A percentile compares a stretch with the other conserved stretches of the same genome.
These are phyloP conservation scores for Camelina sativa DNA, from an alignment of 345 rosid species.

Conservation along the genomic window DNA sequence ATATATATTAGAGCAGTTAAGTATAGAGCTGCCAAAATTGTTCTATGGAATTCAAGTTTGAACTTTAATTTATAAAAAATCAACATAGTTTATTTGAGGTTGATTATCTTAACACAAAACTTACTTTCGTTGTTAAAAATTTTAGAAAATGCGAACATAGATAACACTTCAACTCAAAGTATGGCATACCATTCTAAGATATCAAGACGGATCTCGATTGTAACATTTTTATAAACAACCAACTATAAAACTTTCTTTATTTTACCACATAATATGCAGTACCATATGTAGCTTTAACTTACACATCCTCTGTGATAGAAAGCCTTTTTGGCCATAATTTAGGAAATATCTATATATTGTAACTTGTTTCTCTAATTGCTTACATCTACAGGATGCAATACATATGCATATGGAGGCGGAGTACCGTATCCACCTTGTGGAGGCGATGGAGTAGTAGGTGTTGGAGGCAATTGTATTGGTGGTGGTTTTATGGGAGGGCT, in stretches of 20 bases:
- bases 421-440: constrained; percentile 41
- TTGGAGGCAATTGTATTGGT: neutral
- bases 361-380: neutral
- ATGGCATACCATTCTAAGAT: neutral
- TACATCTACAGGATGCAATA: neutral
- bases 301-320: constrained; percentile 12
- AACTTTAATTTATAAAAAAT: neutral
- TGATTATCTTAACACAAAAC: neutral
- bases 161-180: neutral
- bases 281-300: constrained; percentile 26
- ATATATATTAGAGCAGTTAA: neutral
- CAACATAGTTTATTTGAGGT: neutral
- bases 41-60: neutral
- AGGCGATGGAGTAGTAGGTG: constrained; percentile 29
- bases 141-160: neutral
- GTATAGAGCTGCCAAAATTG: neutral
- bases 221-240: neutral
- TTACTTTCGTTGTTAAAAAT: neutral
- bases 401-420: constrained; percentile 43
- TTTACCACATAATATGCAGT: constrained; percentile 17
- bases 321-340: constrained; percentile 11
- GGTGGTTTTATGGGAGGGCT: constrained; percentile 2
- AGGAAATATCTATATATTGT: neutral
- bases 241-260: constrained; percentile 40
- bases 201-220: neutral